Evolutionary conservation across 2,329 filamentous ascomycete species (phyloP).

Genomic region (Nigrograna mackinnonii): DNA sequence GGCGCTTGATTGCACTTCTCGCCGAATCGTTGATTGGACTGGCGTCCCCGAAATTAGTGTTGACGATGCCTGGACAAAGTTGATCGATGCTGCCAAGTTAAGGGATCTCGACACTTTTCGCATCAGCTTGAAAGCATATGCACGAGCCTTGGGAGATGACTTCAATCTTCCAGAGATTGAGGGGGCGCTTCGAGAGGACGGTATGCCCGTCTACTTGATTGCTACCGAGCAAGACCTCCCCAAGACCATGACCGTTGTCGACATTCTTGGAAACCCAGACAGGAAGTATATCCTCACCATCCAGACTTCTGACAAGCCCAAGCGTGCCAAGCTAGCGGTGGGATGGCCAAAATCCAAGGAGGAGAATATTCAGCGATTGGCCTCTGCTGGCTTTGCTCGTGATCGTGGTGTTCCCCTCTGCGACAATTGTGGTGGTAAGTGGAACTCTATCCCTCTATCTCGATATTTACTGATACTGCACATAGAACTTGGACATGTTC

Average conservation of each 20-base stretch:
- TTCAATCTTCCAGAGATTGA: constrained; percentile 55
- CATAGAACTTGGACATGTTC: constrained; percentile 62
- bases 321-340: constrained; percentile 54
- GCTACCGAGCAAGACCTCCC: constrained; percentile 50
- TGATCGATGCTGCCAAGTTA: constrained; percentile 53
- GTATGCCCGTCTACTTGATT: constrained; percentile 55
- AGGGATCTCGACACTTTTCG: constrained; percentile 57
- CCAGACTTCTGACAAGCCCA: constrained; percentile 63
- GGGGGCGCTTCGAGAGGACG: constrained; percentile 52
- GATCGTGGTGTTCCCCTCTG: constrained; percentile 64
- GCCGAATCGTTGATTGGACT: constrained; percentile 35
- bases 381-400: constrained; percentile 67
- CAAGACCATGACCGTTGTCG: constrained; percentile 53
- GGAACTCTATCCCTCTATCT: constrained; percentile 12
- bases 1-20: constrained; percentile 52
- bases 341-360: constrained; percentile 62
- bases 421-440: constrained; percentile 57
- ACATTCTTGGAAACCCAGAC: constrained; percentile 59
- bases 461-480: constrained; percentile 1
- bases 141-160: constrained; percentile 41
- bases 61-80: constrained; percentile 53
- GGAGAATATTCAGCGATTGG: constrained; percentile 67
- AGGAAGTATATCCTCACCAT: constrained; percentile 68
- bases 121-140: constrained; percentile 51
- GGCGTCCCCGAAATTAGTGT: constrained; percentile 51